Percentiles rank a stretch among this genome's conserved stretches.
Evolutionary conservation across 768 basidiomycete genomes (phyloP).

Genomic region (Leccinum imitatum): DNA sequence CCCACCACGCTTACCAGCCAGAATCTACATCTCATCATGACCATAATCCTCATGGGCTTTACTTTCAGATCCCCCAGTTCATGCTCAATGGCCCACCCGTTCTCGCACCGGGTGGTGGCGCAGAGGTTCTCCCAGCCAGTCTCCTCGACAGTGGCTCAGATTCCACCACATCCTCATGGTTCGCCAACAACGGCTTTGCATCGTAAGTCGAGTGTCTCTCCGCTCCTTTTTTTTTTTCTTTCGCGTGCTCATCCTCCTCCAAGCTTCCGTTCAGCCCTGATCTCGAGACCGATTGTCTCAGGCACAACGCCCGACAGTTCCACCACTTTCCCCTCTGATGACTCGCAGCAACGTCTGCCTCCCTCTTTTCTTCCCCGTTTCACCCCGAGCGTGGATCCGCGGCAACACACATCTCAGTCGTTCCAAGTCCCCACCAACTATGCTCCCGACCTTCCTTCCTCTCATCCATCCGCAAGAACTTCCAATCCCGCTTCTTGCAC

Average conservation of each 20-base stretch:
- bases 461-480: constrained; percentile 4
- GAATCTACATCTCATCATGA: constrained; percentile 6
- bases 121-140: constrained; percentile 63
- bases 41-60: constrained; percentile 30
- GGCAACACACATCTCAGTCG: constrained; percentile 5
- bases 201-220: constrained; percentile 19
- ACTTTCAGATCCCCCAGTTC: constrained; percentile 67
- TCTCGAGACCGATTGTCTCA: constrained; percentile 15
- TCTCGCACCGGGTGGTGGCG: constrained; percentile 70
- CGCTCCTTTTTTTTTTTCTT: neutral
- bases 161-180: constrained; percentile 47
- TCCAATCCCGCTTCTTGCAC: constrained; percentile 6
- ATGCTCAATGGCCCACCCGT: constrained; percentile 57
- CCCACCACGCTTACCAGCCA: constrained; percentile 1
- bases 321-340: neutral
- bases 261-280: constrained; percentile 26
- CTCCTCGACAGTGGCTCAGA: constrained; percentile 27
- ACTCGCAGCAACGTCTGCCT: constrained; percentile 6
- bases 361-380: neutral
- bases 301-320: constrained; percentile 1
- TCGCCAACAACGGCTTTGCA: constrained; percentile 45
- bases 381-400: constrained; percentile 1
- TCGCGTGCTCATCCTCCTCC: constrained; percentile 13
- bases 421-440: constrained; percentile 4
- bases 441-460: constrained; percentile 6